Percentiles rank a stretch among this genome's conserved stretches.
phyloP scores from a whole-genome alignment of 2,329 filamentous ascomycete genomes.

The Monilinia fructigena region DNA sequence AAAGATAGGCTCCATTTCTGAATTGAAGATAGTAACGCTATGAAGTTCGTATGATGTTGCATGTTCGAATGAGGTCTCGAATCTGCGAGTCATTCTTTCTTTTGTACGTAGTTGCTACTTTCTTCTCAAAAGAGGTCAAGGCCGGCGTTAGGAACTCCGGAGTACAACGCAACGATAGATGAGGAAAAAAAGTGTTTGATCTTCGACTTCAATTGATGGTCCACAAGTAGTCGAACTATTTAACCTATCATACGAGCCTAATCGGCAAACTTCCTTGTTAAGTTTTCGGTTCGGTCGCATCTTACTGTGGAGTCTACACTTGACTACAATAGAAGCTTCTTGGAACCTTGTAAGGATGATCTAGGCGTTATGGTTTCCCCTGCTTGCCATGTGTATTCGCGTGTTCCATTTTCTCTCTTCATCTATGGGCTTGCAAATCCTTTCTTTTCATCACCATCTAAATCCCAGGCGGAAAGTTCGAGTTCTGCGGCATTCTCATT shows the following conservation, averaged over 20 bases:
- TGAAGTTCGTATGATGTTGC: not conserved
- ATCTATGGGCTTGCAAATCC: not conserved
- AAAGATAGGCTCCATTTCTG: not conserved
- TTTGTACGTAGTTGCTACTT: not conserved
- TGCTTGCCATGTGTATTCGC: slow-evolving; percentile 15
- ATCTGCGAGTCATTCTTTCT: no score
- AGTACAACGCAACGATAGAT: not conserved
- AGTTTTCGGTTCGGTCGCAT: not conserved
- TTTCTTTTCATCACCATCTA: slow-evolving; percentile 11
- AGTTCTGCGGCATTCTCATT: slow-evolving; percentile 1
- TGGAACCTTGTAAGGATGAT: slow-evolving; percentile 12
- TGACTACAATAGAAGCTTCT: slow-evolving; percentile 7
- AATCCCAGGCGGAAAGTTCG: not conserved
- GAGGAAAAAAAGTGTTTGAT: not conserved
- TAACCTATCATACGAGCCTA: slow-evolving; percentile 8
- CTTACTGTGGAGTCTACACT: not conserved
- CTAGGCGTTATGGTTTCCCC: not conserved
- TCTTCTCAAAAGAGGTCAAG: not conserved
- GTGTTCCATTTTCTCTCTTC: not conserved
- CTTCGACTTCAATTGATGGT: not conserved
- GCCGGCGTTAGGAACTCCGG: not conserved
- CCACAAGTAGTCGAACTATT: not conserved
- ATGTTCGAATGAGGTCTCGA: not conserved
- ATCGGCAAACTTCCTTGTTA: not conserved
- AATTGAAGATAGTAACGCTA: not conserved